phyloP scores from a whole-genome alignment of 2,329 filamentous ascomycete genomes.

The Penicillium sp. region DNA sequence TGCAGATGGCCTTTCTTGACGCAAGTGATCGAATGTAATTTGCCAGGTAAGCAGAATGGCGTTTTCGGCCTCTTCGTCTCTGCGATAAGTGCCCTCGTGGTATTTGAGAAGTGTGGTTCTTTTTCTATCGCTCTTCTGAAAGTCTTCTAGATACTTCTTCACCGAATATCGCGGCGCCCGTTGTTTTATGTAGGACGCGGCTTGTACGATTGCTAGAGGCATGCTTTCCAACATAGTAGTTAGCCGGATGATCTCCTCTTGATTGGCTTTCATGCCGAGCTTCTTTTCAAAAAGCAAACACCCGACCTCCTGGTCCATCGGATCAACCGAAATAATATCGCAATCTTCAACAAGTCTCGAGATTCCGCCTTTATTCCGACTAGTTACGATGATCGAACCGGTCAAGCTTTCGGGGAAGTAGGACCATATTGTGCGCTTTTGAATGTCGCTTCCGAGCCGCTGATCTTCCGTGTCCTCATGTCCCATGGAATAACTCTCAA shows the following conservation, averaged over 20 bases:
- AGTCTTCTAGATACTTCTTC: background rate
- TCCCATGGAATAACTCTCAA: too few species aligned
- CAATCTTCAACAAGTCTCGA: slow-evolving; percentile 12
- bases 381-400: slow-evolving; percentile 24
- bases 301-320: slow-evolving; percentile 31
- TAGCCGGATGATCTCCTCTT: too few species aligned
- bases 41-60: background rate
- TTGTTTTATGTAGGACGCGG: slow-evolving; percentile 3
- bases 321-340: slow-evolving; percentile 22
- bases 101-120: background rate
- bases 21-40: slow-evolving; percentile 1
- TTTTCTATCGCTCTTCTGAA: background rate
- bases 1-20: background rate
- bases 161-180: background rate
- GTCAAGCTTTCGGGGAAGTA: slow-evolving; percentile 14
- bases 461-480: too few species aligned
- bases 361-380: slow-evolving; percentile 10
- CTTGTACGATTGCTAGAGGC: background rate
- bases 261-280: slow-evolving; percentile 16
- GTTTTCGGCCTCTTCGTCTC: background rate
- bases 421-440: slow-evolving; percentile 10
- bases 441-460: background rate
- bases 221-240: background rate
- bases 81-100: background rate
- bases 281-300: slow-evolving; percentile 36